phyloP scores from a whole-genome alignment of 441 rosid genomes.

The Eruca vesicaria region DNA sequence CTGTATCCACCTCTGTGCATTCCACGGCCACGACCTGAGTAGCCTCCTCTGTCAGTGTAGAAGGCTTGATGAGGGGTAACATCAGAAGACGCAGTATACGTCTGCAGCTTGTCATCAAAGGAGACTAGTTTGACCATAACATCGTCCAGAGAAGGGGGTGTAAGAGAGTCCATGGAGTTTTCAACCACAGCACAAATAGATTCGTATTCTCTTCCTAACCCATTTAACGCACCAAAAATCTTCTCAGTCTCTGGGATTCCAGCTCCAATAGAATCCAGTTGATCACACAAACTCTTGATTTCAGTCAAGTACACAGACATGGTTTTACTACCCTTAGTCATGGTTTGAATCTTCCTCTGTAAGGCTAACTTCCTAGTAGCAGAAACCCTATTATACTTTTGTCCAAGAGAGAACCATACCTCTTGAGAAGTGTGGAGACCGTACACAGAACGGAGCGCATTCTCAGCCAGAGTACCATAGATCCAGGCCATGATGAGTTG shows the following conservation, averaged over 20 bases:
- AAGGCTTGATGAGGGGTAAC: too few species aligned
- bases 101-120: too few species aligned
- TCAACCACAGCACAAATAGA: background rate
- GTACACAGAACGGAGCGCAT: too few species aligned
- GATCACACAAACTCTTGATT: background rate
- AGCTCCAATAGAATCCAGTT: background rate
- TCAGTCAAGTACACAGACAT: background rate
- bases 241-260: background rate
- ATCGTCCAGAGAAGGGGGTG: background rate
- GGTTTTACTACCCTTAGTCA: background rate
- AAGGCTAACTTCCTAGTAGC: background rate
- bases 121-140: background rate
- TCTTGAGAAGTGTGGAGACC: background rate
- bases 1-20: background rate
- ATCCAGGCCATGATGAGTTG: too few species aligned
- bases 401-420: background rate
- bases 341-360: background rate
- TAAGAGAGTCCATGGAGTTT: background rate
- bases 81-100: too few species aligned
- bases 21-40: background rate
- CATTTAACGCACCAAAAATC: background rate
- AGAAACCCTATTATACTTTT: background rate
- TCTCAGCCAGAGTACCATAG: too few species aligned
- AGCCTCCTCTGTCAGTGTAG: too few species aligned
- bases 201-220: background rate